A percentile compares a stretch with the other conserved stretches of the same genome.
phyloP scores from a whole-genome alignment of 208 protist species.

The Trypanosoma cruzi region DNA sequence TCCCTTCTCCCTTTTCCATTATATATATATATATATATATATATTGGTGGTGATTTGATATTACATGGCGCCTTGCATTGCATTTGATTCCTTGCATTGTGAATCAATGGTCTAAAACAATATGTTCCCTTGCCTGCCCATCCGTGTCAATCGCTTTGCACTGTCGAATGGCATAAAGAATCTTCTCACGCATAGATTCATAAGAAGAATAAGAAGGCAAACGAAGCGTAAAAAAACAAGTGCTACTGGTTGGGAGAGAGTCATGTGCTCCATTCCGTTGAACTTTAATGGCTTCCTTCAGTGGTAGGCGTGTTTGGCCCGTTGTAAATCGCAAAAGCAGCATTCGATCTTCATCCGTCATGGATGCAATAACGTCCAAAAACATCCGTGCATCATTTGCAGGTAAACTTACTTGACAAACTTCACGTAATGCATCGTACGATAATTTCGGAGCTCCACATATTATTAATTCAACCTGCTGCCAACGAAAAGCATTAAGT shows the following conservation, averaged over 20 bases:
- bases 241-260: constrained; percentile 90
- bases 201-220: constrained; percentile 88
- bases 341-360: constrained; percentile 86
- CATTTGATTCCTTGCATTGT: not conserved
- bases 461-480: constrained; percentile 80
- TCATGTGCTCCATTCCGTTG: constrained; percentile 67
- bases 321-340: constrained; percentile 89
- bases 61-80: not conserved
- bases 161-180: constrained; percentile 95
- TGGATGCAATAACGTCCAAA: constrained; percentile 63
- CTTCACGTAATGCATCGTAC: constrained; percentile 68
- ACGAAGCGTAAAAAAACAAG: constrained; percentile 95
- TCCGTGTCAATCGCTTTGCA: constrained; percentile 96
- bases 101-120: constrained; percentile 46
- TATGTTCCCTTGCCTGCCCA: constrained; percentile 79
- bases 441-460: constrained; percentile 82
- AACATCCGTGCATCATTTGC: constrained; percentile 66
- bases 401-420: constrained; percentile 78
- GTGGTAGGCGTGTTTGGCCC: constrained; percentile 83
- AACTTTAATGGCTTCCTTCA: constrained; percentile 88
- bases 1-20: no score
- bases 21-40: not conserved
- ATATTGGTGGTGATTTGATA: not conserved
- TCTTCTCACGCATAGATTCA: constrained; percentile 88
- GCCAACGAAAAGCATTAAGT: constrained; percentile 85